Percentiles rank a stretch among this genome's conserved stretches.
phyloP scores from a whole-genome alignment of 495 filamentous ascomycete genomes.

The Viridothelium virens region DNA sequence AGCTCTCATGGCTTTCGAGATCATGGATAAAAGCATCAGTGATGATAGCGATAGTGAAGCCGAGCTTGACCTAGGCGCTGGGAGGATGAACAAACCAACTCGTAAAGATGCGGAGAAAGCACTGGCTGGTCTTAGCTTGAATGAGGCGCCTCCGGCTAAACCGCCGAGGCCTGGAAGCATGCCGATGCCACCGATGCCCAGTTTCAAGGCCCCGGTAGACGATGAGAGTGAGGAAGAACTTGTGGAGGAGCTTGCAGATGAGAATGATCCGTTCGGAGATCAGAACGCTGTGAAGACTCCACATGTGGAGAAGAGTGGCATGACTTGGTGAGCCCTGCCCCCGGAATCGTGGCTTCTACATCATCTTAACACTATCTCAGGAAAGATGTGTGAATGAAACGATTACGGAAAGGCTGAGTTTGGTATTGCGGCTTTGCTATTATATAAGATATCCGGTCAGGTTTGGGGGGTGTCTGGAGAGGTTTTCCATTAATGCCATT shows the following conservation, averaged over 20 bases:
- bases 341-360: no score
- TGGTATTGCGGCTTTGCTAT: not conserved
- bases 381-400: not conserved
- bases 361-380: not conserved
- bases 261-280: constrained; percentile 73
- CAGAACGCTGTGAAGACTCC: constrained; percentile 62
- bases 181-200: constrained; percentile 35
- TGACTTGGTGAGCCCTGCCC: constrained; percentile 46
- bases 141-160: constrained; percentile 31
- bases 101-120: constrained; percentile 19
- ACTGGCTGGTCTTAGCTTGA: constrained; percentile 31
- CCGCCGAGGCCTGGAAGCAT: constrained; percentile 32
- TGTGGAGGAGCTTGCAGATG: constrained; percentile 49
- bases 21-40: constrained; percentile 89
- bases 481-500: no score
- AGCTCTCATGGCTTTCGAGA: constrained; percentile 91
- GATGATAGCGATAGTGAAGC: constrained; percentile 90
- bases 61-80: constrained; percentile 24
- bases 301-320: constrained; percentile 45
- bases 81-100: constrained; percentile 1
- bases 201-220: constrained; percentile 32
- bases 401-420: not conserved
- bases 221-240: constrained; percentile 36
- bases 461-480: not conserved
- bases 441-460: not conserved